Base-by-base conservation (phyloP, 345 rosid genomes). In the Dimocarpus longan region DNA sequence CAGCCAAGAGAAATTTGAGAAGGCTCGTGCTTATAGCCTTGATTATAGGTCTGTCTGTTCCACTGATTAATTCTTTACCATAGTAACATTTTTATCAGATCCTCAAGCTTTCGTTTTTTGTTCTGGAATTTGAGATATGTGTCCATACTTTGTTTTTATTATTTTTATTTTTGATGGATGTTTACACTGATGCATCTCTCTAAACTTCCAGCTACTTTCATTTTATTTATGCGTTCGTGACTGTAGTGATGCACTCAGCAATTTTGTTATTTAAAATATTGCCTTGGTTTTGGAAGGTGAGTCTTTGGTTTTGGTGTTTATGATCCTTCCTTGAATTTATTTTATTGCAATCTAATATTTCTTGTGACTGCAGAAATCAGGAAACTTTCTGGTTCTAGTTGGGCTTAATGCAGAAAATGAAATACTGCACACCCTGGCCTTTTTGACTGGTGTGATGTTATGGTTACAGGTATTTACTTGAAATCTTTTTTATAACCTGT, bases 281-380 rank as follows among this genome's bases (percentile, higher is more conserved):
- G 84, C 98, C 98, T 77, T 94, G 97, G 99, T 89, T 94, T 79
- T 97, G 98, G 99, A 97, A 92, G 95, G 99, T 93, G 79, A 79
- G 84, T 84, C 8, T 21, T 32, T 71, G 68, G 65, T 46, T 63
- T 13, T 70, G 22, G 10, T 82, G 42, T 59, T 73, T 37, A 16
- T 76, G 64, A 19, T 60, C 5, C 4, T 37, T 18, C 32, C 18
- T 64, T 46, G 39, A 62, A 42, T 39, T 42, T 76, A 71, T 78
- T 56, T 79, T 79, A 18, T 78, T 56, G 68, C 70, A 15, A 46
- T 32, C 57, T 82, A 48, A 78, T 8, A 39, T 24, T 76, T 77
- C 52, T 50, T 78, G 2, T 79, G 74, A 70, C 21, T 78, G 84
- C 89, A 97, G 99, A 87, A 89, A 82, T 89, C 96, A 73, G 98